Evolutionary conservation across 495 filamentous ascomycete genomes (phyloP), one percentile per base, ranked within the genome.

Genomic region (Aspergillus diversus): DNA sequence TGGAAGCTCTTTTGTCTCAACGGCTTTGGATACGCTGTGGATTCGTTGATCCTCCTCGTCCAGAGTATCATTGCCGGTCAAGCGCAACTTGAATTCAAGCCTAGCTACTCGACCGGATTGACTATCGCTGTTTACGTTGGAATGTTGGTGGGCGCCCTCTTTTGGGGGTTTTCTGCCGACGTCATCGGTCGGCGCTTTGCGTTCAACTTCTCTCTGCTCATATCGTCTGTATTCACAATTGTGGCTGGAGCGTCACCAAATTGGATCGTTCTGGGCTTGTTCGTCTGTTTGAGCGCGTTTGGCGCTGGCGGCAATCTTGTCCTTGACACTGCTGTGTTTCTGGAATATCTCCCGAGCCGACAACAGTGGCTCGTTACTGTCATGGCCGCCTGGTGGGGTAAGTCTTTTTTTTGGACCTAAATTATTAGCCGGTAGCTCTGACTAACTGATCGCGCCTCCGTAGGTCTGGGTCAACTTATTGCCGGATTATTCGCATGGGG

Each of bases 1-100:
- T 84, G 80, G 79, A 89, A 90, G 73, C 77, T 92, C 5, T 92
- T 92, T 60, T 77, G 78, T 54, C 71, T 85, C 27, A 84, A 89
- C 61, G 89, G 88, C 33, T 90, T 90, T 71, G 87, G 87, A 80
- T 89, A 80, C 72, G 86, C 87, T 5, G 88, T 90, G 58, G 89
- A 92, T 66, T 90, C 87, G 1, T 69, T 90, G 35, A 82, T 89
- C 34, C 81, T 90, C 3, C 79, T 92, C 16, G 75, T 91, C 16
- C 88, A 90, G 70, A 84, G 81, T 32, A 87, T 90, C 67, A 86
- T 90, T 59, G 80, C 86, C 5, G 68, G 64, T 13, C 79, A 82
- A 34, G 87, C 88, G 4, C 81, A 71, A 52, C 77, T 76, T 60
- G 86, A 90, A 69, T 89, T 89, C 63, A 76, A 83, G 13, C 74